These are phyloP conservation scores for Cutaneotrichosporon cyanovorans DNA, from an alignment of 1,284 basidiomycete species.

Conservation along the genomic window DNA sequence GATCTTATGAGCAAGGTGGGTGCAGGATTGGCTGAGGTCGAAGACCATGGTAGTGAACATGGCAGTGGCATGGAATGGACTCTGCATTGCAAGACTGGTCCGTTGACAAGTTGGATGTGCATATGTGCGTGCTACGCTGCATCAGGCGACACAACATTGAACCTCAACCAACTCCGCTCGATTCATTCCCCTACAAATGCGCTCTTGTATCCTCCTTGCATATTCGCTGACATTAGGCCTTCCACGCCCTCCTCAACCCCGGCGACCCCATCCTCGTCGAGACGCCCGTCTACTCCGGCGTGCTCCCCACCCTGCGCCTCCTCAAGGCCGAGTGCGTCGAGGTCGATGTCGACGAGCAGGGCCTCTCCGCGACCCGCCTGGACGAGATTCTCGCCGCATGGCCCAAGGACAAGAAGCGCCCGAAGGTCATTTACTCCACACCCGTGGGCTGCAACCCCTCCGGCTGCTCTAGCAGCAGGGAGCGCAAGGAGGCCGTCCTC, in stretches of 20 bases:
- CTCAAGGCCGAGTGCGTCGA: slow-evolving; percentile 56
- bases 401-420: slow-evolving; percentile 64
- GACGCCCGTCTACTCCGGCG: slow-evolving; percentile 68
- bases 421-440: slow-evolving; percentile 65
- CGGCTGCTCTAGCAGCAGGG: slow-evolving; percentile 64
- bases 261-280: slow-evolving; percentile 80
- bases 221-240: slow-evolving; percentile 46
- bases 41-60: neutral
- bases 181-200: too few species aligned
- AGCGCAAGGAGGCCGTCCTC: slow-evolving; percentile 71
- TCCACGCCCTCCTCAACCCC: slow-evolving; percentile 59
- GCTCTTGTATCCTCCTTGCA: too few species aligned
- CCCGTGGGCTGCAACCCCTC: slow-evolving; percentile 70
- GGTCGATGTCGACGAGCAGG: slow-evolving; percentile 69
- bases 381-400: slow-evolving; percentile 64
- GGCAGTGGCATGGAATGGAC: neutral
- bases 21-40: too few species aligned
- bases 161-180: too few species aligned
- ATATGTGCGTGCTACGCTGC: too few species aligned
- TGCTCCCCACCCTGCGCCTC: slow-evolving; percentile 34
- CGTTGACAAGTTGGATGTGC: too few species aligned
- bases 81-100: neutral
- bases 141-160: too few species aligned
- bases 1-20: slow-evolving; percentile 77
- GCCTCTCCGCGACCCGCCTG: slow-evolving; percentile 61